Base-by-base conservation (phyloP, 2,329 filamentous ascomycete genomes). In the Dactylella cylindrospora region DNA sequence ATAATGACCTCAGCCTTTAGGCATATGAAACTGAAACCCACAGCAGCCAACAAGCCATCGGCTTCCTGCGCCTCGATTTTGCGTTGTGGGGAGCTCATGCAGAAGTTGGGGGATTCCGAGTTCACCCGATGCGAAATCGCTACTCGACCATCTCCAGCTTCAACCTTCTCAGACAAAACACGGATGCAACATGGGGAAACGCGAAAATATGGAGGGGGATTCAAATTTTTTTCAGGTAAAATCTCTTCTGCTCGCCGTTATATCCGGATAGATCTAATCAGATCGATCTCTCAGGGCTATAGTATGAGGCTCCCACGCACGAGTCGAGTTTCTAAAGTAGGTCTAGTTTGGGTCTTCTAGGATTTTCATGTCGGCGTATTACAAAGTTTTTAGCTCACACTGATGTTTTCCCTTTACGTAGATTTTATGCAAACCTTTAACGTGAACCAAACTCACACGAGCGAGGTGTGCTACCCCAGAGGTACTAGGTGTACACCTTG, bases 41-140 rank as follows among this genome's bases (percentile, higher is more conserved):
- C n/a, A n/a, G n/a, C n/a, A n/a, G n/a, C n/a, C n/a, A n/a, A n/a
- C n/a, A n/a, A n/a, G n/a, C n/a, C n/a, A n/a, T n/a, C n/a, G n/a
- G n/a, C n/a, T n/a, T n/a, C n/a, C n/a, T n/a, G n/a, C n/a, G n/a
- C n/a, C n/a, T n/a, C n/a, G n/a, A 25, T 33, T 46, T 46, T 55
- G 51, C 12, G 51, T 55, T 55, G 51, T 13, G 32, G 40, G 32
- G 40, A 55, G 40, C 50, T 53, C 50, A 26, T 32, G 8, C 3
- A 28, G 12, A 4, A 22, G 40, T 49, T 38, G 36, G 13, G 19
- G 15, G 17, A 32, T 57, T 35, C 52, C 52, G 52, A 57, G 44
- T 57, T 57, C 36, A 50, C 52, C 52, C 52, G 52, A 57, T 47
- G 41, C 51, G 51, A 55, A 43, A 55, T 49, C 43, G 41, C 35